Evolutionary conservation across 208 protist genomes (phyloP).

Genomic region (Leishmania gerbilli): DNA sequence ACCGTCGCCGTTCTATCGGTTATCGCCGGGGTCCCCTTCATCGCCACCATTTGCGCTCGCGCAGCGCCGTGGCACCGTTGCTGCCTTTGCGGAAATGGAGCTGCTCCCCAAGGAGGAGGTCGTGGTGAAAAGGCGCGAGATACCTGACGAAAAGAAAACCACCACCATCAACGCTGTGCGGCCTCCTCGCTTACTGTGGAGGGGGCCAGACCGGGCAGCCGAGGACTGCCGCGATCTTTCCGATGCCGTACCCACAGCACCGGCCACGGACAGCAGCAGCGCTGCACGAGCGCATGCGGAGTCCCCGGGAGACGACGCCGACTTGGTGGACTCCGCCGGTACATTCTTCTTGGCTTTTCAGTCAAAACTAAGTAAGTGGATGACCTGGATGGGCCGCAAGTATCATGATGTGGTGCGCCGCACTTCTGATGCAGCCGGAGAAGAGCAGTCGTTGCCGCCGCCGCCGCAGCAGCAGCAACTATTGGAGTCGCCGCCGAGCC

Average conservation of each 20-base stretch:
- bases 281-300: neutral
- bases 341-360: neutral
- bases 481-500: neutral
- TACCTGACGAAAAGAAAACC: neutral
- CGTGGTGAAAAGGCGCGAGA: neutral
- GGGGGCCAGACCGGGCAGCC: no score
- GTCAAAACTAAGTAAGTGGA: neutral
- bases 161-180: no score
- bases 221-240: neutral
- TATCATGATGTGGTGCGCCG: neutral
- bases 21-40: neutral
- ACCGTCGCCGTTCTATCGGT: neutral
- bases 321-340: neutral
- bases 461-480: no score
- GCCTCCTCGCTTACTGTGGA: neutral
- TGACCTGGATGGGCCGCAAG: neutral
- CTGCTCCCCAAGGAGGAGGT: neutral
- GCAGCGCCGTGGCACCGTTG: conserved; percentile 2
- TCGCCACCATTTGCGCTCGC: neutral
- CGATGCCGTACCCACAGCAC: neutral
- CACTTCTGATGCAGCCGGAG: neutral
- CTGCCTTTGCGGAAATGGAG: neutral
- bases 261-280: neutral
- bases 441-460: neutral
- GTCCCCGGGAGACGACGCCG: neutral